Conservation (phyloP, 2,329 filamentous ascomycete species). For the Ascochyta pisi region DNA sequence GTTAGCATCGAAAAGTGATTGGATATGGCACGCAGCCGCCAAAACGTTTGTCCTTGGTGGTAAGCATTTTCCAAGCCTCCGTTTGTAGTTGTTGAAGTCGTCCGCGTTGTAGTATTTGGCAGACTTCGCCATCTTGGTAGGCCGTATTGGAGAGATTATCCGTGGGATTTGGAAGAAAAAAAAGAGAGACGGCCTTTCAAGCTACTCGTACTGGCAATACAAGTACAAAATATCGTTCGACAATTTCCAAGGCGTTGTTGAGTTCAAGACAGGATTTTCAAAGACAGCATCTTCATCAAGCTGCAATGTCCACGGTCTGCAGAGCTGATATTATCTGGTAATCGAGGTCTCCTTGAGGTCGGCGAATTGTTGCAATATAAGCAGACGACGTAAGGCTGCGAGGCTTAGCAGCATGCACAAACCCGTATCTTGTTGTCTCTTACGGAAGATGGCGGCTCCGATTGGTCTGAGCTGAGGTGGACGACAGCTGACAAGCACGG, state of each 20-base stretch:
- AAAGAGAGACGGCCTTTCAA: neutral
- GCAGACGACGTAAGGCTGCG: neutral
- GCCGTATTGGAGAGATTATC: neutral
- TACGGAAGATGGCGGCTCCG: conserved; percentile 2
- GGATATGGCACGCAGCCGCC: conserved; percentile 37
- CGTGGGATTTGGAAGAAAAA: neutral
- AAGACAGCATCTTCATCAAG: neutral
- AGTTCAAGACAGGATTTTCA: neutral
- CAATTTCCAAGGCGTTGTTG: neutral
- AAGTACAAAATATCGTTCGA: neutral
- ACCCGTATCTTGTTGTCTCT: conserved; percentile 1
- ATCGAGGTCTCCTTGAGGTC: neutral
- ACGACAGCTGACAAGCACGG: conserved; percentile 12
- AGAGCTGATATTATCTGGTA: neutral
- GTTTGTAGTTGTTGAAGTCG: conserved; percentile 33
- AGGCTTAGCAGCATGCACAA: conserved; percentile 12
- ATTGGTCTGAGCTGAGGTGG: conserved; percentile 11
- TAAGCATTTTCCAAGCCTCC: conserved; percentile 20
- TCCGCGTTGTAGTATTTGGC: conserved; percentile 35
- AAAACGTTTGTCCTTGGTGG: conserved; percentile 39
- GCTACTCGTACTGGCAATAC: neutral
- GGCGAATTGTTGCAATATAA: conserved; percentile 12
- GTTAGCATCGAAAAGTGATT: conserved; percentile 40
- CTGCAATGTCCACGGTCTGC: neutral
- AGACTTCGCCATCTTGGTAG: conserved; percentile 29